These are phyloP conservation scores for Penicillium italicum DNA, from an alignment of 2,329 filamentous ascomycete species.

Conservation along the genomic window DNA sequence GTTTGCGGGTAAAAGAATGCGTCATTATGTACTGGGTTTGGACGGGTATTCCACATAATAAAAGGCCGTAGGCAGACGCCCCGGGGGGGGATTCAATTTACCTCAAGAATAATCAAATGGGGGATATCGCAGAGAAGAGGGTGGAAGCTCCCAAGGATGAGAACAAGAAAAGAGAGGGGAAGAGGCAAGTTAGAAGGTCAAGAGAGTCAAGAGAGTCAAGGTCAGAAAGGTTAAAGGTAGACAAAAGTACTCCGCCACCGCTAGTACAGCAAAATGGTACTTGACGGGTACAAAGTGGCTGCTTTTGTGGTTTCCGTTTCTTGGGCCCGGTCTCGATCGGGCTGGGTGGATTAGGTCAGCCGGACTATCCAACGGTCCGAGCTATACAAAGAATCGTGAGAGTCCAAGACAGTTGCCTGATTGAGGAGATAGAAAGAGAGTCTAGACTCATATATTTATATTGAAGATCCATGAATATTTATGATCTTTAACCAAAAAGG, in stretches of 20 bases:
- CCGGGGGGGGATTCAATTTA: neutral
- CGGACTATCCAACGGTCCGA: slow-evolving; percentile 2
- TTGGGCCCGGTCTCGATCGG: slow-evolving; percentile 11
- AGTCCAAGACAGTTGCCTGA: neutral
- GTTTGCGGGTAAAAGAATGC: slow-evolving; percentile 31
- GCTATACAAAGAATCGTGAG: neutral
- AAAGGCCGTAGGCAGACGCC: neutral
- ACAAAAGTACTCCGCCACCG: slow-evolving; percentile 26
- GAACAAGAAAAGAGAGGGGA: slow-evolving; percentile 1
- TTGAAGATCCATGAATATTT: neutral
- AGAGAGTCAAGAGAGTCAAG: neutral
- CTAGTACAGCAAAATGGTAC: slow-evolving; percentile 19
- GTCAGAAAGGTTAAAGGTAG: slow-evolving; percentile 2
- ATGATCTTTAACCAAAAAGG: neutral
- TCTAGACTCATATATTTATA: slow-evolving; percentile 5
- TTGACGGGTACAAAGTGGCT: slow-evolving; percentile 10
- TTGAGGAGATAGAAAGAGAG: neutral
- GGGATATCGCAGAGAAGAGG: neutral
- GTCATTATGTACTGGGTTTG: slow-evolving; percentile 34
- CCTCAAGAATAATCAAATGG: neutral
- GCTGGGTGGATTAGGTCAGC: neutral
- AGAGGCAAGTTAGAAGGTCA: slow-evolving; percentile 6
- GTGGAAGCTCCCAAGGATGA: neutral
- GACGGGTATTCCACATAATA: slow-evolving; percentile 11
- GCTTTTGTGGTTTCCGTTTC: neutral